These are phyloP conservation scores for Vaccinium vitisidaea DNA, from an alignment of 148 eudicot genomes.

Conservation along the genomic window DNA sequence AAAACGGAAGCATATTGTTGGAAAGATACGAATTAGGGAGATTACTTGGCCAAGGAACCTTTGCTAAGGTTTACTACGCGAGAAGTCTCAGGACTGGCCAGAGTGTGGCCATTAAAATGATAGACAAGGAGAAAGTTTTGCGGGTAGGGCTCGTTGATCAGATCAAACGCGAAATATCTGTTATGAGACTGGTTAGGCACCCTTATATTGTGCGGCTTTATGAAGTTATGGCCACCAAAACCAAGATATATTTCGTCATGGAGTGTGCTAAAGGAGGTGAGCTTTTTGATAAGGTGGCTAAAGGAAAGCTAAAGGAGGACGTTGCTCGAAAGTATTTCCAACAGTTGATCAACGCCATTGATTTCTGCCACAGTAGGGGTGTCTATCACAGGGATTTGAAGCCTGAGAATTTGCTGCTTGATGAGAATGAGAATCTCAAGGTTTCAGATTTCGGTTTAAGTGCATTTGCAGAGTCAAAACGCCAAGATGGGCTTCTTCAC, in stretches of 20 bases:
- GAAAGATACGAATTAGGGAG: constrained; percentile 67
- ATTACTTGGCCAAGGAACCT: constrained; percentile 76
- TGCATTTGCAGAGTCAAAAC: constrained; percentile 66
- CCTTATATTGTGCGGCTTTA: constrained; percentile 57
- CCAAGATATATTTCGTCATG: constrained; percentile 68
- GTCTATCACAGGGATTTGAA: constrained; percentile 89
- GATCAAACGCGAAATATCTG: constrained; percentile 66
- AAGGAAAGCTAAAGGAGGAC: constrained; percentile 58
- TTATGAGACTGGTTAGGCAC: constrained; percentile 65
- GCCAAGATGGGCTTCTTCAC: constrained; percentile 73
- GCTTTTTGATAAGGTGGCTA: constrained; percentile 72
- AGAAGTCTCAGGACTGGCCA: constrained; percentile 54
- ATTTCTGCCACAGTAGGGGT: constrained; percentile 78
- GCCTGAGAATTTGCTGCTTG: constrained; percentile 77
- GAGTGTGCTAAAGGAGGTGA: constrained; percentile 84
- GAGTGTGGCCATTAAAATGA: constrained; percentile 70
- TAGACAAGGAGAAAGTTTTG: constrained; percentile 67
- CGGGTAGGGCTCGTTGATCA: constrained; percentile 58
- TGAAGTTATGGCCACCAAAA: constrained; percentile 84
- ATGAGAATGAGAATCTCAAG: constrained; percentile 66
- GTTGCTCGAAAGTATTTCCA: constrained; percentile 62
- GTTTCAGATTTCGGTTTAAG: constrained; percentile 85
- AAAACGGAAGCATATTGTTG: constrained; percentile 42
- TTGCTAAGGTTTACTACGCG: constrained; percentile 69
- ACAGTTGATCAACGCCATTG: constrained; percentile 67